Evolutionary conservation across 2,329 filamentous ascomycete species (phyloP), one percentile per base, ranked within the genome.

Genomic region (Exophiala sp.): DNA sequence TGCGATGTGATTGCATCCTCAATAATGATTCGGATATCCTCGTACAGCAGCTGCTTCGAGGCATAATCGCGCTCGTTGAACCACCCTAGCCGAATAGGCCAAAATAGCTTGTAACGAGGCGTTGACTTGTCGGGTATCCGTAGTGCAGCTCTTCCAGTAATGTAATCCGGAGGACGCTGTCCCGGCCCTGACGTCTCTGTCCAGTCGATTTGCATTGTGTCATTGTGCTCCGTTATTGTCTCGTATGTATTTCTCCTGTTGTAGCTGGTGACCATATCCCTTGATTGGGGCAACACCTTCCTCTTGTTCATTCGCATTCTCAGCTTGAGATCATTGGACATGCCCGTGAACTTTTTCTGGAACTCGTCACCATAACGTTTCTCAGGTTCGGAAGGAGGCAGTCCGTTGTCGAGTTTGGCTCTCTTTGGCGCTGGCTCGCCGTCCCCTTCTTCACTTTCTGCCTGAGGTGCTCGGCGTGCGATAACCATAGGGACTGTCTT

Each of bases 401-500:
- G 36, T 9, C 71, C 76, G 57, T 80, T 78, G 40, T 84, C 81
- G 33, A 81, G 67, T 64, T 84, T 86, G 51, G 81, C 65, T 39
- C 84, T 72, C 68, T 87, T 87, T 2, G 84, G 89, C 58, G 84
- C 83, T 4, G 92, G 92, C 56, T 95, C 83, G 3, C 87, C 86
- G 61, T 87, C 87, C 65, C 88, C 77, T 71, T 89, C 86, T 67
- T 97, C 90, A 12, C 88, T 86, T 72, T 99, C 94, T 55, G 85
- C 91, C 65, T 85, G 81, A 5, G 81, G 76, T 63, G 88, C 88
- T 66, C 85, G 89, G 33, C 87, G 85, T 18, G 92, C 94, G 59
- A 97, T 86, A 1, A 89, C 86, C 88, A 95, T 96, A 4, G 94
- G 92, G 38, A 97, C 83, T 1, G 91, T 95, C 73, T 94, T 96